A percentile compares a stretch with the other conserved stretches of the same genome.
These are phyloP conservation scores for Phaeosphaeria sp. DNA, from an alignment of 2,329 filamentous ascomycete species.

Conservation along the genomic window DNA sequence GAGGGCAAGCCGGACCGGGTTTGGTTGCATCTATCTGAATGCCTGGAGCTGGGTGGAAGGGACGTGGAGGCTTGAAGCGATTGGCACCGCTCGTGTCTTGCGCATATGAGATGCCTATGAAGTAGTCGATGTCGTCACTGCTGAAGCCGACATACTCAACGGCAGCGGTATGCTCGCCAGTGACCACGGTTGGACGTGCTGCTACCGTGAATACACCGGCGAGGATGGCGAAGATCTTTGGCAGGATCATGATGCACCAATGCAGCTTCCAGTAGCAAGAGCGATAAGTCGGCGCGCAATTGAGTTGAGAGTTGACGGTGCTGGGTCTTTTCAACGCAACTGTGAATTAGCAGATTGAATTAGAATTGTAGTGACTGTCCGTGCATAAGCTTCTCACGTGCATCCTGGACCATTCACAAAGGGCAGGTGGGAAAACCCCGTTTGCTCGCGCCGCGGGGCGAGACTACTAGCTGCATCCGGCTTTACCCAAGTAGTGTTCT, in stretches of 20 bases:
- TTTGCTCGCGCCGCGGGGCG: neutral
- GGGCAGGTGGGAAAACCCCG: conserved; percentile 1
- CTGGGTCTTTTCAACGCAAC: neutral
- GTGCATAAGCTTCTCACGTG: neutral
- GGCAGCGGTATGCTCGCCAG: conserved; percentile 9
- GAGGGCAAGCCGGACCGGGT: conserved; percentile 56
- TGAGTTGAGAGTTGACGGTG: neutral
- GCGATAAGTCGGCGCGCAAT: no score
- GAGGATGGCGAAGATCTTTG: conserved; percentile 10
- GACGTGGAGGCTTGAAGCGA: conserved; percentile 56
- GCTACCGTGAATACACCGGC: conserved; percentile 9
- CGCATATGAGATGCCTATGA: conserved; percentile 57
- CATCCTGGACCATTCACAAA: neutral
- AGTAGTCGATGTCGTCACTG: conserved; percentile 56
- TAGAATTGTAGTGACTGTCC: neutral
- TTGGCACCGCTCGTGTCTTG: conserved; percentile 55
- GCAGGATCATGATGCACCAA: conserved; percentile 13
- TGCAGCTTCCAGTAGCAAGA: neutral
- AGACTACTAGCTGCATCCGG: neutral
- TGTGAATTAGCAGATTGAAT: neutral
- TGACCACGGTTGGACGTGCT: conserved; percentile 9
- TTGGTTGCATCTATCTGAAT: conserved; percentile 49
- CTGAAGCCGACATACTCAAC: conserved; percentile 54
- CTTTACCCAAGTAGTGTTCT: neutral
- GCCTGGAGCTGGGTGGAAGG: conserved; percentile 41